These are phyloP conservation scores for Aspergillus costaricaensis DNA, from an alignment of 2,329 filamentous ascomycete genomes.

Conservation along the genomic window DNA sequence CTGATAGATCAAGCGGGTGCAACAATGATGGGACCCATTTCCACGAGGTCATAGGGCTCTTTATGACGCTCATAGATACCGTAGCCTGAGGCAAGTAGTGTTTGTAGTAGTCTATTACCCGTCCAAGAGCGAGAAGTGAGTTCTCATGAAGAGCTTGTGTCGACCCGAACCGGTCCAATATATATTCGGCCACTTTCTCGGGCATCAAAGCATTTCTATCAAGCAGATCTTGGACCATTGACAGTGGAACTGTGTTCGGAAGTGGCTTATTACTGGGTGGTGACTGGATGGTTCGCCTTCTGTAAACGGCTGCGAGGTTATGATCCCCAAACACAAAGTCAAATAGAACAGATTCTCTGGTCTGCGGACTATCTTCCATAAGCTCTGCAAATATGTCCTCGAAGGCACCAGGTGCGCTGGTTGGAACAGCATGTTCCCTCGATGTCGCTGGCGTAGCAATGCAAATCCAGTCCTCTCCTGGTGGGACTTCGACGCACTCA, in stretches of 20 bases:
- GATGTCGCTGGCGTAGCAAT: neutral
- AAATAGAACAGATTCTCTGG: neutral
- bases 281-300: neutral
- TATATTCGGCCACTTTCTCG: neutral
- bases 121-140: conserved; percentile 7
- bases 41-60: neutral
- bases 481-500: neutral
- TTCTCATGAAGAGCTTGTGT: neutral
- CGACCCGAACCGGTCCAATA: neutral
- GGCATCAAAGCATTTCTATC: neutral
- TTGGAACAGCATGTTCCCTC: neutral
- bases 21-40: conserved; percentile 1
- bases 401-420: neutral
- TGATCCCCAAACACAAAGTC: conserved; percentile 2
- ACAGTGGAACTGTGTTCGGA: neutral
- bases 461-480: neutral
- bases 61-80: conserved; percentile 5
- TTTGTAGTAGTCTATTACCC: conserved; percentile 3
- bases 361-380: neutral
- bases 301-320: conserved; percentile 3
- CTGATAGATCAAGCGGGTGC: neutral
- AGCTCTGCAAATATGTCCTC: neutral
- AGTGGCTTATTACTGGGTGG: neutral
- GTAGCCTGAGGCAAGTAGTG: neutral
- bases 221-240: neutral